A percentile compares a stretch with the other conserved stretches of the same genome.
Evolutionary conservation across 441 rosid species (phyloP).

Genomic region (Adansonia rubrostipa): DNA sequence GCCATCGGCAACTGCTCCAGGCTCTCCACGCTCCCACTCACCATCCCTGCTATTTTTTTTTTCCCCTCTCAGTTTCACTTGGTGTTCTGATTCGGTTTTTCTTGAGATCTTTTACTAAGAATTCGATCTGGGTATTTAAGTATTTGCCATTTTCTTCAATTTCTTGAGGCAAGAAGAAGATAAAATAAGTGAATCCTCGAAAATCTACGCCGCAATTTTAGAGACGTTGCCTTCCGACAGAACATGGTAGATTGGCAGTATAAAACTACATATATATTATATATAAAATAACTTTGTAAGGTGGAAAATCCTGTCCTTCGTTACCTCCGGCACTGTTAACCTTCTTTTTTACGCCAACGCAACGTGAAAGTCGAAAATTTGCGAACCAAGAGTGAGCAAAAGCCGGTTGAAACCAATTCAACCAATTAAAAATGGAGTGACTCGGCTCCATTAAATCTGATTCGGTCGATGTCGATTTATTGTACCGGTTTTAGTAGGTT

Average conservation of each 20-base stretch:
- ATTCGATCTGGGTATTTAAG: conserved; percentile 8
- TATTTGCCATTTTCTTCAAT: not conserved
- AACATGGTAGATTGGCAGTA: not conserved
- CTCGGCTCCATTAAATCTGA: no score
- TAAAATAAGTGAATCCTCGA: not conserved
- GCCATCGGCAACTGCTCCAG: conserved; percentile 76
- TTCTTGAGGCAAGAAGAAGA: not conserved
- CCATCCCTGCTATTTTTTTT: not conserved
- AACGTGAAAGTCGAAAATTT: no score
- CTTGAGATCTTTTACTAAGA: not conserved
- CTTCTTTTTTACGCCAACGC: no score
- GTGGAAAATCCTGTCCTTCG: no score
- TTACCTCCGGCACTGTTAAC: no score
- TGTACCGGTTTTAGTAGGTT: no score
- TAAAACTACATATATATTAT: no score
- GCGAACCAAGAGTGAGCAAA: no score
- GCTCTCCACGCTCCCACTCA: conserved; percentile 36
- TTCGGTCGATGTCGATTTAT: no score
- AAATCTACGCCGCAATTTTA: not conserved
- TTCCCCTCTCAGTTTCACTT: not conserved
- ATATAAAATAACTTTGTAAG: no score
- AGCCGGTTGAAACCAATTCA: no score
- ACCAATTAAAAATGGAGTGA: no score
- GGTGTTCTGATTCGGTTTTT: not conserved
- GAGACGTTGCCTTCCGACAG: not conserved